Conservation (phyloP, 2,329 filamentous ascomycete species). For the Cercospora berteroae region DNA sequence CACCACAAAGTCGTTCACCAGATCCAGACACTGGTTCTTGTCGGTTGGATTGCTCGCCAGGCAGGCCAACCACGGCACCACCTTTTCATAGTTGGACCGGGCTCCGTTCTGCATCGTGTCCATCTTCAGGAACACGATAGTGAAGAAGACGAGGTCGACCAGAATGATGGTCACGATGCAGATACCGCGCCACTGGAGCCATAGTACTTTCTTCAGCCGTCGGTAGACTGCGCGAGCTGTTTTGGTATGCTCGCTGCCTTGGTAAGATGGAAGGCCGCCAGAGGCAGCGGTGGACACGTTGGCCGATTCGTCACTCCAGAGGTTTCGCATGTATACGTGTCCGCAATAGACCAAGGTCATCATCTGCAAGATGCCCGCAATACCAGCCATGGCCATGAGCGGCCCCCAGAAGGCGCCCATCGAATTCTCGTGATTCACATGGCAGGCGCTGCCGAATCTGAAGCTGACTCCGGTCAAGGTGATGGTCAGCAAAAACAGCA, state of each 20-base stretch:
- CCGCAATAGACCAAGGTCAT: slow-evolving; percentile 84
- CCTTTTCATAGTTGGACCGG: slow-evolving; percentile 55
- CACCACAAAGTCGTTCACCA: slow-evolving; percentile 64
- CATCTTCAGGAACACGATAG: slow-evolving; percentile 84
- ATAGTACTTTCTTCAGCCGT: slow-evolving; percentile 79
- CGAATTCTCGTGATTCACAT: slow-evolving; percentile 87
- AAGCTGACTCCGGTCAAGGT: slow-evolving; percentile 89
- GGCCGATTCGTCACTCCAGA: slow-evolving; percentile 64
- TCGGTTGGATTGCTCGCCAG: slow-evolving; percentile 59
- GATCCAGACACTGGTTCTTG: slow-evolving; percentile 63
- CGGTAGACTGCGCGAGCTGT: slow-evolving; percentile 85
- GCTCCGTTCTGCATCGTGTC: slow-evolving; percentile 66
- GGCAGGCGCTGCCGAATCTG: slow-evolving; percentile 86
- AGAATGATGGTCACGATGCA: slow-evolving; percentile 87
- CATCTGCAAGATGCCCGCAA: slow-evolving; percentile 77
- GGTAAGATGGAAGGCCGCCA: slow-evolving; percentile 65
- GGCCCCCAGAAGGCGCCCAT: slow-evolving; percentile 88
- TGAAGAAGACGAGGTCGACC: slow-evolving; percentile 89
- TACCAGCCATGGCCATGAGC: slow-evolving; percentile 71
- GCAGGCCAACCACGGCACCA: slow-evolving; percentile 68
- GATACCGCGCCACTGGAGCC: slow-evolving; percentile 92
- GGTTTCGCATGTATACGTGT: slow-evolving; percentile 85
- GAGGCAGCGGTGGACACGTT: slow-evolving; percentile 61
- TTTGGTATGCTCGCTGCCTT: slow-evolving; percentile 72
- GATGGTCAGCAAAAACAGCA: slow-evolving; percentile 73